A percentile compares a stretch with the other conserved stretches of the same genome.
Evolutionary conservation across 1,139 yeast species (phyloP).

Genomic region (Waltiozyma sp.): DNA sequence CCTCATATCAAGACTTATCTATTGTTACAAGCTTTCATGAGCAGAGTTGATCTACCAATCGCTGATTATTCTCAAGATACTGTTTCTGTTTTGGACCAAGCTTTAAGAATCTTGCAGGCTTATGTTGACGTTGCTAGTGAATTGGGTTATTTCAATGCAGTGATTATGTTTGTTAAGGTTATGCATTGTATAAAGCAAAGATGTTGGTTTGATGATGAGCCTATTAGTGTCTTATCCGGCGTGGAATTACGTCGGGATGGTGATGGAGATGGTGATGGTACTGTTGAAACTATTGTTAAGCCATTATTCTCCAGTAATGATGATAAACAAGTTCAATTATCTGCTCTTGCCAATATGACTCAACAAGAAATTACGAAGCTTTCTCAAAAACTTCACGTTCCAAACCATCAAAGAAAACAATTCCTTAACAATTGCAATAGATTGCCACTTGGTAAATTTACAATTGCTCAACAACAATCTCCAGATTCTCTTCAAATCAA

Average conservation of each 20-base stretch:
- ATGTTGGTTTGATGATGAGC: slow-evolving; percentile 73
- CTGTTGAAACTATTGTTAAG: slow-evolving; percentile 3
- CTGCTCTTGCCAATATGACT: slow-evolving; percentile 8
- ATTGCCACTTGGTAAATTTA: slow-evolving; percentile 30
- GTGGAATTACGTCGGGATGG: slow-evolving; percentile 26
- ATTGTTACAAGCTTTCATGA: slow-evolving; percentile 78
- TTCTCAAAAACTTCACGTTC: slow-evolving; percentile 8
- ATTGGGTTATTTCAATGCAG: slow-evolving; percentile 57
- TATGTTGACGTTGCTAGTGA: slow-evolving; percentile 86
- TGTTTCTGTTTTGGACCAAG: slow-evolving; percentile 84
- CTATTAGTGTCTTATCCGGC: slow-evolving; percentile 67
- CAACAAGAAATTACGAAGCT: slow-evolving; percentile 5
- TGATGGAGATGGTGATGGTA: slow-evolving; percentile 20
- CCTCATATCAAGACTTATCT: slow-evolving; percentile 90
- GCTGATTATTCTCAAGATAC: slow-evolving; percentile 95
- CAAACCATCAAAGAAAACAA: slow-evolving; percentile 19
- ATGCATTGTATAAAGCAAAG: slow-evolving; percentile 90
- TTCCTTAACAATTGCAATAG: slow-evolving; percentile 35
- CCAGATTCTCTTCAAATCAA: slow-evolving; percentile 30
- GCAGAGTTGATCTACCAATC: slow-evolving; percentile 77
- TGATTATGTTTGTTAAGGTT: slow-evolving; percentile 46
- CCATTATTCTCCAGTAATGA: slow-evolving; percentile 1
- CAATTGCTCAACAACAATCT: slow-evolving; percentile 12
- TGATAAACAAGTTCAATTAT: slow-evolving; percentile 3
- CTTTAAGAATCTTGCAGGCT: slow-evolving; percentile 88